Base-by-base conservation (phyloP, 768 basidiomycete genomes). In the Lactifluus hygrophoroides region DNA sequence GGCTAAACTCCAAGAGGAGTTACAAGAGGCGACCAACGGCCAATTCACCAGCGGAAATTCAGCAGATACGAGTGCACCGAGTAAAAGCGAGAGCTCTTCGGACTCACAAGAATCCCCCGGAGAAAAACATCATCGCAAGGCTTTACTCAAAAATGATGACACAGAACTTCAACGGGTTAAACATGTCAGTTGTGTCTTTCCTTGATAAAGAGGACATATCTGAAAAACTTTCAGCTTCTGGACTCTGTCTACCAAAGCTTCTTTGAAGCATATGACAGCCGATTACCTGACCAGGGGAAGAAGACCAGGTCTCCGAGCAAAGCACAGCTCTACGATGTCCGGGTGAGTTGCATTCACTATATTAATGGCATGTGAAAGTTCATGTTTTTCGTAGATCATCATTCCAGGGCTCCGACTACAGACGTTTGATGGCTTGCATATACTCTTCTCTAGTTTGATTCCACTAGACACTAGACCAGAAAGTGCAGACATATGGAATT, bases 401-500 rank as follows among this genome's bases (percentile, higher is more conserved):
- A 94, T 98, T 51, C 90, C 91, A 14, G 75, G 76, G 54, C 78
- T 95, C 70, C 86, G 95, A 53, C 68, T 76, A 23, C 79, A 82
- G 64, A 86, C 90, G 0, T 77, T 98, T n/a, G 77, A 79, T 35
- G 90, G 88, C 28, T 79, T 86, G 28, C 83, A 88, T 66, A 80
- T 99, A 32, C 77, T 95, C 35, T 98, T 99, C 72, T 97, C 95
- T 1, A 91, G 94, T 56, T 84, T 99, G 40, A 94, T 98, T 56
- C 94, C 95, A 4, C 80, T 94, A n/a, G 87, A 92, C 66, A 85
- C 83, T 3, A 76, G 74, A 56, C 88, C 91, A 37, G 86, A 93
- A 69, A 76, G 77, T 48, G 89, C 81, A 51, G 91, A 93, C 66
- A 82, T 92, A 50, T 95, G 92, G 92, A 78, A 81, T 64, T 77